Percentiles rank a stretch among this genome's conserved stretches.
Conservation (phyloP, 73 alveolate species). For the Tetrahymena thermophila region DNA sequence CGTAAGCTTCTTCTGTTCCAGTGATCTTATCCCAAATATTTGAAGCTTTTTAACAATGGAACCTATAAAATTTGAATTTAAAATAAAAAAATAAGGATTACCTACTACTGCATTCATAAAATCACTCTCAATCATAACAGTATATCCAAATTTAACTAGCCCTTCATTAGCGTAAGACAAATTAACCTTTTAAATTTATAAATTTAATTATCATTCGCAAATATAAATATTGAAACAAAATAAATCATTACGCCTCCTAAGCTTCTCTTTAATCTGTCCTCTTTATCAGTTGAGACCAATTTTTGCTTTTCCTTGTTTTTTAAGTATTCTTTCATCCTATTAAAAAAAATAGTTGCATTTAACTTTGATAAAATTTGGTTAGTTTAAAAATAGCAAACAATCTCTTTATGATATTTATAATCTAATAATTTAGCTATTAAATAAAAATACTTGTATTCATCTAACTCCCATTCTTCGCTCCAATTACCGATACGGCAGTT, state of each 20-base stretch:
- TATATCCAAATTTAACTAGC: background rate
- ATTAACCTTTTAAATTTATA: background rate
- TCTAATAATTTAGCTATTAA: too few relatives aligned
- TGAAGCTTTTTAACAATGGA: background rate
- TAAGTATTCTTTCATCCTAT: conserved; percentile 5
- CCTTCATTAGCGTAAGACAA: background rate
- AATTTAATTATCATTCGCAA: background rate
- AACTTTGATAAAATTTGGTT: background rate
- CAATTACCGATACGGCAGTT: conserved; percentile 38
- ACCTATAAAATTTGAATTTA: background rate
- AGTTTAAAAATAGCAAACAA: too few relatives aligned
- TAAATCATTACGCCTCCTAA: background rate
- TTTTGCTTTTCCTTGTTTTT: conserved; percentile 8
- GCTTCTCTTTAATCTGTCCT: conserved; percentile 18
- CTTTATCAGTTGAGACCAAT: conserved; percentile 13
- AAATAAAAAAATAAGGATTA: background rate
- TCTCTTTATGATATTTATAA: background rate
- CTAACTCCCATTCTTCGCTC: conserved; percentile 50
- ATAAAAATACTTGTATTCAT: conserved; percentile 23
- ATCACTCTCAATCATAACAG: background rate
- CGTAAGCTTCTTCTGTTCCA: conserved; percentile 33
- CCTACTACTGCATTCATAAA: background rate
- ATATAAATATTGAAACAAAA: background rate
- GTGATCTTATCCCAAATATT: background rate
- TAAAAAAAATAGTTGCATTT: conserved; percentile 2